phyloP scores from a whole-genome alignment of 768 basidiomycete genomes.

The Lepiota venenata region DNA sequence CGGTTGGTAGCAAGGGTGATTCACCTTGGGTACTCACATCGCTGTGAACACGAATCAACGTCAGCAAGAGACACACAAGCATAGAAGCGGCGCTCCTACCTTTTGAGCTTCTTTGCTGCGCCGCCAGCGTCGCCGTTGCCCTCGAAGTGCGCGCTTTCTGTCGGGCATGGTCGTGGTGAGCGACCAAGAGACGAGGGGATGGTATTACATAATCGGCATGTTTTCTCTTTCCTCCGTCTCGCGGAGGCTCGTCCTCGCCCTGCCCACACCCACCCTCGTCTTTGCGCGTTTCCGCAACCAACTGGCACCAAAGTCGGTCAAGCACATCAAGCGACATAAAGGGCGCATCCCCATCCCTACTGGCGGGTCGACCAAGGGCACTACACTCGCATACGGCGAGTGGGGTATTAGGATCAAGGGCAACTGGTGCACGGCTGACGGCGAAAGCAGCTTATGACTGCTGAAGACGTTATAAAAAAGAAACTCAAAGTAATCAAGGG shows the following conservation, averaged over 20 bases:
- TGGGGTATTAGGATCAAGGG: conserved; percentile 91
- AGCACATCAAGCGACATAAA: conserved; percentile 88
- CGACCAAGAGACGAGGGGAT: neutral
- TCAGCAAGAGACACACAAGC: conserved; percentile 10
- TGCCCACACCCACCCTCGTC: conserved; percentile 28
- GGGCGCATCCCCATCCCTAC: conserved; percentile 81
- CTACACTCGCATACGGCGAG: conserved; percentile 87
- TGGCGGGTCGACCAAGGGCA: conserved; percentile 92
- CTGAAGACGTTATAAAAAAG: conserved; percentile 84
- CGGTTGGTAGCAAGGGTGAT: conserved; percentile 46
- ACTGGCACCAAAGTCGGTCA: conserved; percentile 81
- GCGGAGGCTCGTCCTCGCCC: conserved; percentile 22
- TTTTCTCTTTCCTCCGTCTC: conserved; percentile 41
- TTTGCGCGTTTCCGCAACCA: conserved; percentile 50
- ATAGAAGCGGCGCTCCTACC: conserved; percentile 34
- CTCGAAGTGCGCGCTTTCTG: conserved; percentile 60
- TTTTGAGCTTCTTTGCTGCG: conserved; percentile 61
- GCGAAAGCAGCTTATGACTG: conserved; percentile 89
- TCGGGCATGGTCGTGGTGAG: conserved; percentile 48
- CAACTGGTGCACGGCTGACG: conserved; percentile 71
- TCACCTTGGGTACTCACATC: conserved; percentile 86
- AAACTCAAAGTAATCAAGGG: conserved; percentile 91
- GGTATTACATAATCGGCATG: conserved; percentile 30
- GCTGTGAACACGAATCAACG: conserved; percentile 33
- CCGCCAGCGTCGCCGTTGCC: conserved; percentile 42